Conservation (phyloP, 768 basidiomycete species). For the Grammothele lineata region DNA sequence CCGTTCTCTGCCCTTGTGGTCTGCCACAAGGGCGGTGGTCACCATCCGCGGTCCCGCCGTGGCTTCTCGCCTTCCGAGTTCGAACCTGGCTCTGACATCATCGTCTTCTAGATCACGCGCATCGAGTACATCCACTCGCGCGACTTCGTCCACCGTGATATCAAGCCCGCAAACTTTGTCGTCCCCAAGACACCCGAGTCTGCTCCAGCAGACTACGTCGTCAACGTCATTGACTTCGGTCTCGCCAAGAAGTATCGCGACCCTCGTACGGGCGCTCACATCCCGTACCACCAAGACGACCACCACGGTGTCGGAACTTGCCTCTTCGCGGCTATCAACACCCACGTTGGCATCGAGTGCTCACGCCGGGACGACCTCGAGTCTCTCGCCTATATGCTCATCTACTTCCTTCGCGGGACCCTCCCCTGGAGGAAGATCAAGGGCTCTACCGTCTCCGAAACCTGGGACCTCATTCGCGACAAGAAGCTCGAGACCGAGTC, state of each 20-base stretch:
- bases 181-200: slow-evolving; percentile 54
- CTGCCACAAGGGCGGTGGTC: too few species aligned
- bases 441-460: slow-evolving; percentile 57
- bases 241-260: slow-evolving; percentile 79
- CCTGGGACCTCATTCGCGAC: slow-evolving; percentile 76
- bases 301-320: slow-evolving; percentile 78
- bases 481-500: slow-evolving; percentile 62
- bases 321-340: slow-evolving; percentile 70
- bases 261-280: slow-evolving; percentile 56
- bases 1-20: too few species aligned
- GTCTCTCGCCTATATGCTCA: slow-evolving; percentile 77
- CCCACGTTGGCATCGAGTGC: slow-evolving; percentile 72
- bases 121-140: slow-evolving; percentile 96
- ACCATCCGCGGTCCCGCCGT: too few species aligned
- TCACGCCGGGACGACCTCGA: slow-evolving; percentile 79
- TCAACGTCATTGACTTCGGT: slow-evolving; percentile 92
- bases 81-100: slow-evolving; percentile 13
- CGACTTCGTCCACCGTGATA: slow-evolving; percentile 92
- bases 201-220: slow-evolving; percentile 46
- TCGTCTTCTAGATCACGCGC: slow-evolving; percentile 69
- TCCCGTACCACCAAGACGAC: slow-evolving; percentile 71
- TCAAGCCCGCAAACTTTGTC: slow-evolving; percentile 98
- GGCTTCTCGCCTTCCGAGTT: background rate
- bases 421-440: slow-evolving; percentile 76
- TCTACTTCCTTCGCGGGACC: slow-evolving; percentile 75